phyloP scores from a whole-genome alignment of 1,139 yeast species.

The Suhomyces bokatorum region DNA sequence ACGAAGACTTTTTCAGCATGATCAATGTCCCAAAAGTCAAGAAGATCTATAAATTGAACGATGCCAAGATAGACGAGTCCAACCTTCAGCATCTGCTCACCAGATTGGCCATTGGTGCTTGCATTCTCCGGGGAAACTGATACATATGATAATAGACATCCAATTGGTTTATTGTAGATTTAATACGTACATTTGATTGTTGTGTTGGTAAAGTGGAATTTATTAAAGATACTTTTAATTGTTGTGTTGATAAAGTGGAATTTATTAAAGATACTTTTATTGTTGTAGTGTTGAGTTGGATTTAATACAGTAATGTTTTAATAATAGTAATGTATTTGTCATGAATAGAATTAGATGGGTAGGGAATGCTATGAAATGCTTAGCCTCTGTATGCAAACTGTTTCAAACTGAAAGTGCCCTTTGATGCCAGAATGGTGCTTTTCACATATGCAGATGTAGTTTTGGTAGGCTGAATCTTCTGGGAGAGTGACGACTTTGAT shows the following conservation, averaged over 20 bases:
- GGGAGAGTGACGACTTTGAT: neutral
- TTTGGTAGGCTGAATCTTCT: neutral
- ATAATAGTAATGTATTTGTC: no score
- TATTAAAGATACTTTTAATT: no score
- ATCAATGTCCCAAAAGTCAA: constrained; percentile 35
- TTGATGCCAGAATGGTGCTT: neutral
- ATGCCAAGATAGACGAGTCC: constrained; percentile 22
- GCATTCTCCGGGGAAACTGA: constrained; percentile 37
- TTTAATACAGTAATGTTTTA: no score
- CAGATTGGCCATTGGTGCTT: constrained; percentile 40
- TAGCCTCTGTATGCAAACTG: constrained; percentile 25
- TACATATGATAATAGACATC: constrained; percentile 10
- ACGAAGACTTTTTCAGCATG: constrained; percentile 23
- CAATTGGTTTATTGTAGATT: no score
- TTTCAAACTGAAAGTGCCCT: constrained; percentile 10
- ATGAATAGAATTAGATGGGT: no score
- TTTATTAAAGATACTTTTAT: no score
- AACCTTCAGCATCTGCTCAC: constrained; percentile 31
- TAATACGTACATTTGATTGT: no score
- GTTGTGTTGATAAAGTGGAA: no score
- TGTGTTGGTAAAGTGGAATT: no score
- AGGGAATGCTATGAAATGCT: neutral
- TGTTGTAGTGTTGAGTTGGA: no score
- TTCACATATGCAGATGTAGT: constrained; percentile 2
- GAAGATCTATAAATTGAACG: constrained; percentile 42